A percentile compares a stretch with the other conserved stretches of the same genome.
These are phyloP conservation scores for Apiotrichum akiyoshidainum DNA, from an alignment of 1,284 basidiomycete genomes.

Conservation along the genomic window DNA sequence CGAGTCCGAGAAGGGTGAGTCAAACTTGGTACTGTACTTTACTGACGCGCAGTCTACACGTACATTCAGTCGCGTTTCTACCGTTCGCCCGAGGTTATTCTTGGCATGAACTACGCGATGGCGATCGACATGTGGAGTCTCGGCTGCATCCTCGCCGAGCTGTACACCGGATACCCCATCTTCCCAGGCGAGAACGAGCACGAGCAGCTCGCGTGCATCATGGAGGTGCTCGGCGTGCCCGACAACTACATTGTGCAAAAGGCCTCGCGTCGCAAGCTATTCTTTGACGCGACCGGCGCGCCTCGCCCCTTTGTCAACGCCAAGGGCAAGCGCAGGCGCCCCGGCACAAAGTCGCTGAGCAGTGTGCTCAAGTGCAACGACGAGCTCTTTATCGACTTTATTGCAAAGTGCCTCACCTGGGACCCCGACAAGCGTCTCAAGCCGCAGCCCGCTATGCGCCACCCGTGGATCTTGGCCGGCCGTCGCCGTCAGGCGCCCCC, in stretches of 20 bases:
- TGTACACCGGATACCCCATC: constrained; percentile 98
- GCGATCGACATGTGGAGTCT: constrained; percentile 98
- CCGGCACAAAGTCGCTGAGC: constrained; percentile 82
- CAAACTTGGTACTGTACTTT: neutral
- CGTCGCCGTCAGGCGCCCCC: constrained; percentile 52
- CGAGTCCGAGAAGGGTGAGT: constrained; percentile 94
- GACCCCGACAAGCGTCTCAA: constrained; percentile 95
- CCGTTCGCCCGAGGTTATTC: constrained; percentile 94
- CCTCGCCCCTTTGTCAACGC: constrained; percentile 94
- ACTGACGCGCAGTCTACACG: constrained; percentile 77
- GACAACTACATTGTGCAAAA: constrained; percentile 93
- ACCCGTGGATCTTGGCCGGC: constrained; percentile 72
- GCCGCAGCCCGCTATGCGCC: constrained; percentile 86
- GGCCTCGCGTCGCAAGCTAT: constrained; percentile 88
- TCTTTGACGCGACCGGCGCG: constrained; percentile 91
- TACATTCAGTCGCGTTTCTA: constrained; percentile 99
- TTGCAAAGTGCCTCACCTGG: constrained; percentile 94
- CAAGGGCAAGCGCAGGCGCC: constrained; percentile 87
- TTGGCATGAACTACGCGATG: constrained; percentile 91
- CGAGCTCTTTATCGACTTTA: constrained; percentile 62
- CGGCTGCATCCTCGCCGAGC: constrained; percentile 94
- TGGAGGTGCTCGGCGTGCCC: constrained; percentile 95
- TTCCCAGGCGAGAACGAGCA: constrained; percentile 99
- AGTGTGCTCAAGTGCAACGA: constrained; percentile 83
- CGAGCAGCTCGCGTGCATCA: constrained; percentile 97